Evolutionary conservation across 352 stramenopile genomes (phyloP).

Genomic region (Pythium apleroticum): DNA sequence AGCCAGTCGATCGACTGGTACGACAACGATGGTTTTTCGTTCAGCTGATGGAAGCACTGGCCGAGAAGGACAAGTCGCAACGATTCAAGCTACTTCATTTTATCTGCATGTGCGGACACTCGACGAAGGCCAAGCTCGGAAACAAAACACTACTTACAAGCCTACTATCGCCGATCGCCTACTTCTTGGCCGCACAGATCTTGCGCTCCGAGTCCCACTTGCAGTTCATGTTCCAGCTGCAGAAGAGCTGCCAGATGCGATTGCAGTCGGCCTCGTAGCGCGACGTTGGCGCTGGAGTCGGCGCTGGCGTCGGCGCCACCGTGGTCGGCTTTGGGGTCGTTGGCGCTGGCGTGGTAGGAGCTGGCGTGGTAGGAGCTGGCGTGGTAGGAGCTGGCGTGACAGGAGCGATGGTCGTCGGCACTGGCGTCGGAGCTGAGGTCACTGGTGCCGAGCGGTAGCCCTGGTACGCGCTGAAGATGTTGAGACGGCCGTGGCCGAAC

Average conservation of each 20-base stretch:
- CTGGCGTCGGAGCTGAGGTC: neutral
- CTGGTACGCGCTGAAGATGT: conserved; percentile 1
- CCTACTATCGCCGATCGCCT: neutral
- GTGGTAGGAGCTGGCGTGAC: neutral
- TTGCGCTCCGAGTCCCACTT: conserved; percentile 3
- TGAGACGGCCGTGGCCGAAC: neutral
- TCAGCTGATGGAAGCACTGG: conserved; percentile 22
- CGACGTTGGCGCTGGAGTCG: neutral
- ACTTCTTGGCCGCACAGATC: conserved; percentile 5
- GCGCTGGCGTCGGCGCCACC: neutral
- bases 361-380: neutral
- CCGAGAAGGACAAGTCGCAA: conserved; percentile 3
- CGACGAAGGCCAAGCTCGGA: neutral
- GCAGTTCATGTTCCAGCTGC: conserved; percentile 2
- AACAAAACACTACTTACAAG: neutral
- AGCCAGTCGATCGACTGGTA: conserved; percentile 35
- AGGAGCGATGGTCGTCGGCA: neutral
- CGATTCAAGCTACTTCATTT: neutral
- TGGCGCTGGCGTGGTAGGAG: neutral
- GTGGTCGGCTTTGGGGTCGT: neutral
- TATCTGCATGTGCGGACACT: neutral
- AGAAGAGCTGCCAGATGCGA: conserved; percentile 1
- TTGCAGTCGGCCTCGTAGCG: conserved; percentile 5
- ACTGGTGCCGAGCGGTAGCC: neutral
- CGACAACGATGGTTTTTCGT: conserved; percentile 40